Evolutionary conservation across 1,284 basidiomycete genomes (phyloP), one percentile per base, ranked within the genome.

Genomic region (Xerocomus minutiporus): DNA sequence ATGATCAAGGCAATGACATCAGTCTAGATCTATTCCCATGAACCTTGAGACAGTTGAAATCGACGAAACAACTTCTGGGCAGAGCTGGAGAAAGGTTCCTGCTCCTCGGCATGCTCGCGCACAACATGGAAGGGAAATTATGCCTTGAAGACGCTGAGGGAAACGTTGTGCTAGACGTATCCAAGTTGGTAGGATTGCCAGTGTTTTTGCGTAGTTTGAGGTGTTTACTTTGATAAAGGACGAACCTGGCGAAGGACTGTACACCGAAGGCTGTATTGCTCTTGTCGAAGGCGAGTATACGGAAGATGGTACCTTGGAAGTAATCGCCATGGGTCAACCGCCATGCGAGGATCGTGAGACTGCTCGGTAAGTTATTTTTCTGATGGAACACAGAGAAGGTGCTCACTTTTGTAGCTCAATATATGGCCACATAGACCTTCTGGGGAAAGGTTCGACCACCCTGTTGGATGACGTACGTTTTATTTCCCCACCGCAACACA

Each of bases 221-320:
- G n/a, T 36, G 29, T 41, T 63, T 43, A 58, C 48, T 46, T 35
- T 54, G 28, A 41, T 47, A 43, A 58, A 94, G 93, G 90, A 92
- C 55, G 82, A 85, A 55, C 95, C 96, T 5, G 93, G 94, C 42
- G 95, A 97, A 68, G 97, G 97, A 1, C 72, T 99, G 13, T 99
- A 98, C 65, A 97, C 95, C 0, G 95, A 99, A 70, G 97, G 97
- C 0, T 93, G 88, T 55, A 89, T 97, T 71, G 92, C 94, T 1
- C 80, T 99, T 8, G 85, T 98, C 0, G 97, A 99, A 71, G 97
- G 97, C 32, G 92, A 95, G 64, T 99, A 98, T 67, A 97, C 92
- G 0, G 85, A 93, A 55, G 92, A 98, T 29, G 91, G 89, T 47
- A 89, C 82, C 1, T 78, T 99, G 50, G 80, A 88, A 54, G 93